A percentile compares a stretch with the other conserved stretches of the same genome.
Conservation (phyloP, 306 rosid species). For the Ormosia emarginata region DNA sequence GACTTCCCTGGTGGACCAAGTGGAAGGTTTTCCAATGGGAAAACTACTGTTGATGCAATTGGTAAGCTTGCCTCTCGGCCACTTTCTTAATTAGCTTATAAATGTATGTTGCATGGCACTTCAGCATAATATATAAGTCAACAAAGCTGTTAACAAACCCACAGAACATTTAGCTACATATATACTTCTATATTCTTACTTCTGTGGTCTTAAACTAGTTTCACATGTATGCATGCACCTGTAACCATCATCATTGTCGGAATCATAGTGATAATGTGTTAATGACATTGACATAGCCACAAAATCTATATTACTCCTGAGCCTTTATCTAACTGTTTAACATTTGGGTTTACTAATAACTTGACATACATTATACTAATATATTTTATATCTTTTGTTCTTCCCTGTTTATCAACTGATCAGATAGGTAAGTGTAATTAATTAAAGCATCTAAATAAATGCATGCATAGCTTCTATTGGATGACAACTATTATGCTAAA, state of each 20-base stretch:
- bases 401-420: not conserved
- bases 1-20: constrained; percentile 57
- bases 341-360: not conserved
- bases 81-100: not conserved
- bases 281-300: not conserved
- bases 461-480: not conserved
- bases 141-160: not conserved
- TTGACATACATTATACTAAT: not conserved
- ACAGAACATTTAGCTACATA: not conserved
- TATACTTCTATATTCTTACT: not conserved
- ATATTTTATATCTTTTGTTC: not conserved
- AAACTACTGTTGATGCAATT: constrained; percentile 51
- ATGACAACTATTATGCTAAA: not conserved
- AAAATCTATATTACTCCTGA: not conserved
- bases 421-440: not conserved
- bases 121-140: not conserved
- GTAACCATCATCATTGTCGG: not conserved
- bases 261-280: not conserved
- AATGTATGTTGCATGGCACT: not conserved
- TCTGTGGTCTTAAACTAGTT: not conserved
- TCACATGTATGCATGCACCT: constrained; percentile 11
- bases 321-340: not conserved
- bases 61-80: constrained; percentile 33
- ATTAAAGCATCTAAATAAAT: not conserved
- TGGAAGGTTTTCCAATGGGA: constrained; percentile 62